A percentile compares a stretch with the other conserved stretches of the same genome.
Evolutionary conservation across 306 rosid species (phyloP).

Genomic region (Malus fusca): DNA sequence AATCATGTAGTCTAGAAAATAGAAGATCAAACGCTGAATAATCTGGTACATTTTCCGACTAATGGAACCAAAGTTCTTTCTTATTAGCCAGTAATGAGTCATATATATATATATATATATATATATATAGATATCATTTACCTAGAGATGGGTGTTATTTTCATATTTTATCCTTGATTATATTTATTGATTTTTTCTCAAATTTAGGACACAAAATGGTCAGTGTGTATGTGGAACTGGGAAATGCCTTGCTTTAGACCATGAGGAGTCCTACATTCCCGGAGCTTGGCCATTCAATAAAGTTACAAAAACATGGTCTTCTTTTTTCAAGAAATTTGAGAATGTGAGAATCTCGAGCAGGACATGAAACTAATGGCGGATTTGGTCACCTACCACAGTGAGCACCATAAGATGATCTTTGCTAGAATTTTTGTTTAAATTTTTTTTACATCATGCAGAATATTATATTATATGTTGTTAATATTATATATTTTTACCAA

Average conservation of each 20-base stretch:
- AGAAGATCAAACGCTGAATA: neutral
- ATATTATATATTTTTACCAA: too few species aligned
- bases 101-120: conserved; percentile 5
- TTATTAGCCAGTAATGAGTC: neutral
- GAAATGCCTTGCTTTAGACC: conserved; percentile 29
- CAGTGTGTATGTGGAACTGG: conserved; percentile 16
- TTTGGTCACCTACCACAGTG: conserved; percentile 73
- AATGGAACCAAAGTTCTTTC: neutral
- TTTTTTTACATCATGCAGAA: neutral
- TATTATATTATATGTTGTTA: neutral
- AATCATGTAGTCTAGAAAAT: neutral
- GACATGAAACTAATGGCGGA: conserved; percentile 39
- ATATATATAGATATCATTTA: neutral
- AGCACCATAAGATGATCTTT: conserved; percentile 24
- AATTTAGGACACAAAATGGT: conserved; percentile 18
- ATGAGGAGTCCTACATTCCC: conserved; percentile 59
- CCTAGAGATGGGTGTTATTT: conserved; percentile 4
- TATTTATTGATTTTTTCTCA: conserved; percentile 6
- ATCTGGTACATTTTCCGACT: neutral
- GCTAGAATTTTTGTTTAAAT: neutral
- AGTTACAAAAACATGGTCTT: conserved; percentile 28
- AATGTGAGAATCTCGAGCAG: conserved; percentile 89
- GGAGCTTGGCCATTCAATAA: conserved; percentile 60
- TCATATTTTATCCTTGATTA: neutral
- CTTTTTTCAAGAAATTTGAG: conserved; percentile 25